Conservation (phyloP, 768 basidiomycete genomes). For the Kwoniella pini region DNA sequence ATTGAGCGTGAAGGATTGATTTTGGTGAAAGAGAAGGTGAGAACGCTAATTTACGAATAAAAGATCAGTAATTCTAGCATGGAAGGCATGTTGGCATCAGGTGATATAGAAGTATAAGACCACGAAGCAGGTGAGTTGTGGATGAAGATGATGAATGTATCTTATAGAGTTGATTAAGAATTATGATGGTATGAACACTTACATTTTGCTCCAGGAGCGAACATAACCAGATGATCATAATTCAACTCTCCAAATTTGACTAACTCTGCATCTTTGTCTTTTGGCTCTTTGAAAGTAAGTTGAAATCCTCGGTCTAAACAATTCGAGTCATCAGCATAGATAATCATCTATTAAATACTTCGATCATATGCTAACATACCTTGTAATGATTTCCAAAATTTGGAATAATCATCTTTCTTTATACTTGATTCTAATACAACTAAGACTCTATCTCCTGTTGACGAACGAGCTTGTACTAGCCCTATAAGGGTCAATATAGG, state of each 20-base stretch:
- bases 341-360: too few relatives aligned
- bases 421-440: constrained; percentile 76
- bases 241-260: constrained; percentile 70
- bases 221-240: constrained; percentile 83
- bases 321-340: too few relatives aligned
- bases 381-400: constrained; percentile 77
- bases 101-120: too few relatives aligned
- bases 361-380: too few relatives aligned
- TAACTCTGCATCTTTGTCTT: constrained; percentile 67
- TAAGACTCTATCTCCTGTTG: constrained; percentile 61
- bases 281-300: constrained; percentile 81
- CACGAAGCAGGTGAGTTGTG: too few relatives aligned
- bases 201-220: constrained; percentile 86
- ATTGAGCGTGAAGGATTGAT: constrained; percentile 58
- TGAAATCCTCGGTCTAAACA: constrained; percentile 74
- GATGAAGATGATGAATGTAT: too few relatives aligned
- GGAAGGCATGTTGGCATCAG: too few relatives aligned
- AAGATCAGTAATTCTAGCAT: too few relatives aligned
- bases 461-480: constrained; percentile 37
- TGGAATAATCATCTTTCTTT: constrained; percentile 69
- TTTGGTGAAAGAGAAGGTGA: constrained; percentile 77
- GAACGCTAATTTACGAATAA: constrained; percentile 62
- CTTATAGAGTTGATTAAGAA: too few relatives aligned
- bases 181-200: too few relatives aligned
- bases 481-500: constrained; percentile 12